A percentile compares a stretch with the other conserved stretches of the same genome.
Evolutionary conservation across 139 green algal genomes (phyloP).

Genomic region (Klebsormidium nitens): DNA sequence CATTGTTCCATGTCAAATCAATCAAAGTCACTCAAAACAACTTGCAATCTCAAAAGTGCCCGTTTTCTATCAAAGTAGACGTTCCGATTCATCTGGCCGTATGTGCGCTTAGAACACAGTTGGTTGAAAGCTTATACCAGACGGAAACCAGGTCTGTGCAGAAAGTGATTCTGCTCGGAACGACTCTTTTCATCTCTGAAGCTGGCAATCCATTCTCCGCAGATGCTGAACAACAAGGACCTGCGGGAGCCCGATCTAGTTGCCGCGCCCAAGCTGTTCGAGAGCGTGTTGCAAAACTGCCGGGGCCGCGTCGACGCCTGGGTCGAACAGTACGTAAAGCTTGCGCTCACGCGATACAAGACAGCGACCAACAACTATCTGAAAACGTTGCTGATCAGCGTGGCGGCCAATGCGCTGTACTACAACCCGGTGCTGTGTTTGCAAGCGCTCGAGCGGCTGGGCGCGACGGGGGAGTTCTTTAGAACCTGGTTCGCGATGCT

Average conservation of each 20-base stretch:
- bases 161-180: too few species aligned
- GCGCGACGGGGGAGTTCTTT: constrained; percentile 42
- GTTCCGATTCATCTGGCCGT: too few species aligned
- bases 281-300: constrained; percentile 70
- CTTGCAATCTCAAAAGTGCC: too few species aligned
- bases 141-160: too few species aligned
- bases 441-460: constrained; percentile 47
- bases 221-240: constrained; percentile 35
- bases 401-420: constrained; percentile 79
- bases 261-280: constrained; percentile 72
- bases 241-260: constrained; percentile 61
- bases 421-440: constrained; percentile 80
- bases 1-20: too few species aligned
- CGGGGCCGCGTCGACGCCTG: constrained; percentile 69
- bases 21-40: too few species aligned
- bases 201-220: too few species aligned
- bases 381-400: constrained; percentile 57
- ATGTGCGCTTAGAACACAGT: too few species aligned
- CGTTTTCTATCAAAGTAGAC: too few species aligned
- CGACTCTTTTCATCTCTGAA: too few species aligned
- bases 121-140: too few species aligned
- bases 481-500: constrained; percentile 56
- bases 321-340: constrained; percentile 62
- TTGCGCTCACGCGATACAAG: constrained; percentile 44
- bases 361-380: constrained; percentile 30